Evolutionary conservation across 2,329 filamentous ascomycete genomes (phyloP).

Genomic region (Colletotrichum australisinense): DNA sequence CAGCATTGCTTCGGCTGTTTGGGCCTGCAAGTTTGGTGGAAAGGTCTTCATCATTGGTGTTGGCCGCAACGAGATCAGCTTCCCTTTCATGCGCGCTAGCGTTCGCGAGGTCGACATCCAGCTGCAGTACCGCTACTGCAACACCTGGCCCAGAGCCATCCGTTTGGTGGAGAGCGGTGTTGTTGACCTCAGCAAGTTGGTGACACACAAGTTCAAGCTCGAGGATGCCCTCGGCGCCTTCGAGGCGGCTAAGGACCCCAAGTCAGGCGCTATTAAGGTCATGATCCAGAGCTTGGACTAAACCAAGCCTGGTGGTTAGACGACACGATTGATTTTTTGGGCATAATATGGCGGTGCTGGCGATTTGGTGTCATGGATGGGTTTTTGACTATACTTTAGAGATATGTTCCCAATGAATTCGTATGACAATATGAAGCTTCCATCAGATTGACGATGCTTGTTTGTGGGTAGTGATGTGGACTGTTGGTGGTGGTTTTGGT

Average conservation of each 20-base stretch:
- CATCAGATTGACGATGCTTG: not conserved
- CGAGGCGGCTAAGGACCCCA: constrained; percentile 86
- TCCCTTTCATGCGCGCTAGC: constrained; percentile 94
- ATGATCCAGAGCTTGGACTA: constrained; percentile 83
- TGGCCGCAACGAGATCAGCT: constrained; percentile 93
- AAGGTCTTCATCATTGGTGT: constrained; percentile 98
- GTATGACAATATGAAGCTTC: not conserved
- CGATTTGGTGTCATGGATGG: constrained; percentile 36
- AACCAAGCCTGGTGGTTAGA: not conserved
- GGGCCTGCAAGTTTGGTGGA: constrained; percentile 92
- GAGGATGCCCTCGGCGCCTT: constrained; percentile 93
- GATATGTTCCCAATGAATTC: constrained; percentile 19
- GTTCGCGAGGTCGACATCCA: constrained; percentile 94
- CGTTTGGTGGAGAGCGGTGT: constrained; percentile 86
- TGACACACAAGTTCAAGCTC: constrained; percentile 87
- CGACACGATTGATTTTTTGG: constrained; percentile 29
- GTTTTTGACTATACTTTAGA: constrained; percentile 20
- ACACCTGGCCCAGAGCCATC: constrained; percentile 96
- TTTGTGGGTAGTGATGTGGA: not conserved
- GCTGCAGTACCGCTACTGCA: constrained; percentile 96
- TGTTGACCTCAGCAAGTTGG: constrained; percentile 82
- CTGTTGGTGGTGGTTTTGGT: too few species aligned
- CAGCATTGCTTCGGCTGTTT: constrained; percentile 87
- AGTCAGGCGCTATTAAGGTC: constrained; percentile 97
- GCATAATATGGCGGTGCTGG: constrained; percentile 27